Base-by-base conservation (phyloP, 129 eudicot genomes). In the Escallonia herrerae region DNA sequence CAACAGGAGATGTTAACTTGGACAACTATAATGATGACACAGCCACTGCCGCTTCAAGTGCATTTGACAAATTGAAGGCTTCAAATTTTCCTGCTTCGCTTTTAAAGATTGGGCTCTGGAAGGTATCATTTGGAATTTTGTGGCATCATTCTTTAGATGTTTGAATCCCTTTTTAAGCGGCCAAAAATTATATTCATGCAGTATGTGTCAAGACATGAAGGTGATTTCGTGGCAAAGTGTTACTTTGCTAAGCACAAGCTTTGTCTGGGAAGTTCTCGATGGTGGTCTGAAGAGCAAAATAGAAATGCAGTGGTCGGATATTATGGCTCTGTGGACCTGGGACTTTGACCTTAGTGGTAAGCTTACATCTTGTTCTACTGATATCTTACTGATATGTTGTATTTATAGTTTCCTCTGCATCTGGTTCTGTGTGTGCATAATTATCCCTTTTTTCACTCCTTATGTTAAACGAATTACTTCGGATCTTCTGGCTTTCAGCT, bases 221-320 rank as follows among this genome's bases (percentile, higher is more conserved):
- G 90, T 42, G 96, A 83, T 75, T 65, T 93, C 63, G 87, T 86
- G 40, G 99, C 84, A 2, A 93, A 89, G 72, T 88, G 91, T 73
- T 93, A 89, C 75, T 93, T 83, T 76, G 87, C 96, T 5, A 93
- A 89, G 81, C 96, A 89, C 57, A 93, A 86, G 76, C 82, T 93
- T n/a, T 66, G 91, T 89, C 2, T 93, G 95, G 96, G 99, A 93
- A 76, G 76, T 93, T 77, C 95, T 93, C 44, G 89, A 83, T 15
- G 83, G 83, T 33, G 87, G 95, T 5, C 80, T 89, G 43, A 93
- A 89, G 83, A 77, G 80, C 68, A 93, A 89, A 65, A 86, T 93
- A 12, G 99, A 93, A 74, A 80, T 89, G 43, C 86, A 83, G 40
- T 93, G 98, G 96, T 81, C 84, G 15, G 91, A 89, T 62, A 93